These are phyloP conservation scores for Naganishia randhawae DNA, from an alignment of 768 basidiomycete species.

Conservation along the genomic window DNA sequence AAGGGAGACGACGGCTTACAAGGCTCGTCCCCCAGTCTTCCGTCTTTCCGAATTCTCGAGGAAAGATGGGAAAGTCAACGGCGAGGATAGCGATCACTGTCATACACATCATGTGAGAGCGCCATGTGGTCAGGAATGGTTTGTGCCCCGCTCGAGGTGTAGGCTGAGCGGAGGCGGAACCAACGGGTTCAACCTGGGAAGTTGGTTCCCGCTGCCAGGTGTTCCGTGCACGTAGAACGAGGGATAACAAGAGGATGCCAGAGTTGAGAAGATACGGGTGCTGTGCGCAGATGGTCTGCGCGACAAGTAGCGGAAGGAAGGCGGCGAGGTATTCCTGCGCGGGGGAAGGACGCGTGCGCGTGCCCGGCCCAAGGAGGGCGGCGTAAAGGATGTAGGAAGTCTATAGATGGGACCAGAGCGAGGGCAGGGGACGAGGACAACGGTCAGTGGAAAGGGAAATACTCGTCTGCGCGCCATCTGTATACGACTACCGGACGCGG, in stretches of 20 bases:
- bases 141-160: neutral
- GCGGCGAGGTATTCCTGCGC: conserved; percentile 63
- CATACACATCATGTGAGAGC: conserved; percentile 93
- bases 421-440: too few relatives aligned
- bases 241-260: conserved; percentile 37
- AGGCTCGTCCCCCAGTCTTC: conserved; percentile 93
- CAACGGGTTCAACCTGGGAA: neutral
- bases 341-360: conserved; percentile 16
- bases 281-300: conserved; percentile 70
- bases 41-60: conserved; percentile 80
- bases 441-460: too few relatives aligned
- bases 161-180: neutral
- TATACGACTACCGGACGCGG: too few relatives aligned
- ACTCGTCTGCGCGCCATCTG: too few relatives aligned
- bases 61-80: conserved; percentile 92
- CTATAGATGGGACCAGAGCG: too few relatives aligned
- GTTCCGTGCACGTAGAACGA: conserved; percentile 22
- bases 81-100: conserved; percentile 87
- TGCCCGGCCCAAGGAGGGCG: neutral
- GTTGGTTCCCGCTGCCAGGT: conserved; percentile 8
- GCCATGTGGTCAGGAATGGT: conserved; percentile 77
- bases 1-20: conserved; percentile 54
- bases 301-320: conserved; percentile 72
- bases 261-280: conserved; percentile 58
- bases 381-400: conserved; percentile 66